Conservation (phyloP, 1,139 yeast genomes). For the Scheffersomyces insectosa region DNA sequence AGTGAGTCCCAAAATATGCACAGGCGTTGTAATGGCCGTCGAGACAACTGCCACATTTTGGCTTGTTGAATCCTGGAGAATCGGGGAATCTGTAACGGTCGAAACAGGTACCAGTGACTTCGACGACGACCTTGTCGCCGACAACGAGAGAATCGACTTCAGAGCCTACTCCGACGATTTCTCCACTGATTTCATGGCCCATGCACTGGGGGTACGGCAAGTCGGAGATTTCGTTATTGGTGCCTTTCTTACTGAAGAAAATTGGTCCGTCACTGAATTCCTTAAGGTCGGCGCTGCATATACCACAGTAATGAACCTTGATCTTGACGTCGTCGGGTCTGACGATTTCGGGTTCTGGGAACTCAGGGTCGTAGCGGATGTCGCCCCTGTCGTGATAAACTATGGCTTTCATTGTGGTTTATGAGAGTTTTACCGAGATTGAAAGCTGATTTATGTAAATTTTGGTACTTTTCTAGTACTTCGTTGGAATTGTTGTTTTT, state of each 20-base stretch:
- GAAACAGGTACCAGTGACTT: constrained; percentile 51
- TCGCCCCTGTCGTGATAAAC: constrained; percentile 53
- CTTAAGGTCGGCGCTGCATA: constrained; percentile 61
- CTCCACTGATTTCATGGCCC: constrained; percentile 59
- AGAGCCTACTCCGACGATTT: constrained; percentile 31
- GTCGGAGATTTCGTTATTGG: constrained; percentile 19
- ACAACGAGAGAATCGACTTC: constrained; percentile 8
- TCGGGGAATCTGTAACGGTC: constrained; percentile 32
- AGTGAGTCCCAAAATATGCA: constrained; percentile 38
- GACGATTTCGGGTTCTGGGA: constrained; percentile 45
- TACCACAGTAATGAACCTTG: constrained; percentile 55
- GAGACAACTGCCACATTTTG: constrained; percentile 44
- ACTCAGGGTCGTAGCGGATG: constrained; percentile 41
- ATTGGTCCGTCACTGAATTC: constrained; percentile 55
- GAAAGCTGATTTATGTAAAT: too few species aligned
- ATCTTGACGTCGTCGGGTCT: constrained; percentile 51
- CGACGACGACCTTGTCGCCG: constrained; percentile 37
- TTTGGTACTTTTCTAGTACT: too few species aligned
- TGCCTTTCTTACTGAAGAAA: constrained; percentile 35
- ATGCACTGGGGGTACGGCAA: constrained; percentile 21
- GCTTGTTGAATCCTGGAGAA: constrained; percentile 11
- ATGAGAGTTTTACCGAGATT: not conserved
- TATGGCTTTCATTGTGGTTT: constrained; percentile 49
- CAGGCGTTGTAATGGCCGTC: constrained; percentile 51
- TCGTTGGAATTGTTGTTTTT: too few species aligned